These are phyloP conservation scores for Clavispora asparagi DNA, from an alignment of 805 yeast genomes.

Conservation along the genomic window DNA sequence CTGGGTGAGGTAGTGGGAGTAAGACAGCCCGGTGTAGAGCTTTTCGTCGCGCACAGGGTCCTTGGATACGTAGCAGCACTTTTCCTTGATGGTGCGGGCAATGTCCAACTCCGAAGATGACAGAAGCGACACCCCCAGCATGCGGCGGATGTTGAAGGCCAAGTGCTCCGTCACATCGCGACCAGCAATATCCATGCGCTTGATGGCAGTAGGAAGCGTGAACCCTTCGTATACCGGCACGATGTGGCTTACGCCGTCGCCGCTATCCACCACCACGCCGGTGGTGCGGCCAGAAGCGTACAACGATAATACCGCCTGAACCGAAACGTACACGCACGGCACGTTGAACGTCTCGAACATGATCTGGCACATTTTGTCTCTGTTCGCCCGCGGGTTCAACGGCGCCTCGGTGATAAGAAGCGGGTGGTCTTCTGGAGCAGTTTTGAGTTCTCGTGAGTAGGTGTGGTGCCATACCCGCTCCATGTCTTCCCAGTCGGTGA, in stretches of 20 bases:
- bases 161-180: slow-evolving; percentile 76
- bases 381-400: slow-evolving; percentile 58
- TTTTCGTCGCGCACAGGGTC: slow-evolving; percentile 56
- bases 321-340: slow-evolving; percentile 68
- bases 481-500: slow-evolving; percentile 82
- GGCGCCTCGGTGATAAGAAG: slow-evolving; percentile 86
- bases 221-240: slow-evolving; percentile 93
- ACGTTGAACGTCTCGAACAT: slow-evolving; percentile 68
- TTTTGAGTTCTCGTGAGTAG: slow-evolving; percentile 51
- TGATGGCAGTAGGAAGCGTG: slow-evolving; percentile 64
- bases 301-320: slow-evolving; percentile 76
- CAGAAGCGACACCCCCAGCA: slow-evolving; percentile 55
- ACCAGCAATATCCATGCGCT: slow-evolving; percentile 79
- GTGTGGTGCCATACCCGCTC: slow-evolving; percentile 74
- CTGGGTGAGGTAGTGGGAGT: slow-evolving; percentile 15
- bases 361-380: slow-evolving; percentile 58
- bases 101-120: slow-evolving; percentile 81
- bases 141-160: slow-evolving; percentile 60
- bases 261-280: slow-evolving; percentile 85
- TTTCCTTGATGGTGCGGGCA: slow-evolving; percentile 73
- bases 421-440: slow-evolving; percentile 77
- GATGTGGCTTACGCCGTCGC: slow-evolving; percentile 85
- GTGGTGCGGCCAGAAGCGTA: slow-evolving; percentile 90
- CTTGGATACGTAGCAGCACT: slow-evolving; percentile 57
- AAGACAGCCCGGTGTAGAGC: slow-evolving; percentile 25